Evolutionary conservation across 2,329 filamentous ascomycete species (phyloP).

Genomic region (Nemania sp.): DNA sequence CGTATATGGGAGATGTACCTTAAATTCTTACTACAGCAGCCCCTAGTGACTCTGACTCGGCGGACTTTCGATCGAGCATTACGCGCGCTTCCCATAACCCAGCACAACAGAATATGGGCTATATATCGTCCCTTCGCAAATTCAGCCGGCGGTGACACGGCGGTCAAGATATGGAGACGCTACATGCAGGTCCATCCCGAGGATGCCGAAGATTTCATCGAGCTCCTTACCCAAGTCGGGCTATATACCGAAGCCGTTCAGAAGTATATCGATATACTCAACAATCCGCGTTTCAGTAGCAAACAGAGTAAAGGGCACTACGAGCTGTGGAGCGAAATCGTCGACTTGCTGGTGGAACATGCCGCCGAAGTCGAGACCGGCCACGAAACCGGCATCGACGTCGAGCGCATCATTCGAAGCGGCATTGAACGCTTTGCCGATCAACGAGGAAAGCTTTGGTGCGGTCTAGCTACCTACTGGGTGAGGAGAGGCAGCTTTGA

Average conservation of each 20-base stretch:
- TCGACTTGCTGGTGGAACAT: conserved; percentile 89
- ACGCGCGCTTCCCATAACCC: conserved; percentile 86
- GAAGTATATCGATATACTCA: conserved; percentile 88
- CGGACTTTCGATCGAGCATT: conserved; percentile 90
- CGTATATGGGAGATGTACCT: conserved; percentile 98
- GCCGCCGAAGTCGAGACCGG: conserved; percentile 83
- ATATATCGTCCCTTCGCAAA: conserved; percentile 90
- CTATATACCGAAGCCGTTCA: conserved; percentile 90
- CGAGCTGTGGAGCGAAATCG: conserved; percentile 97
- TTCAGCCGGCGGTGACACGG: conserved; percentile 85
- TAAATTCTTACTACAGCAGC: conserved; percentile 84
- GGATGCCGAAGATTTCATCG: conserved; percentile 92
- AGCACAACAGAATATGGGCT: conserved; percentile 94
- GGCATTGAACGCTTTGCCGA: conserved; percentile 90
- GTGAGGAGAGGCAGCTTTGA: conserved; percentile 92
- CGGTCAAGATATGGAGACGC: conserved; percentile 88
- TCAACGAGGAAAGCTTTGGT: conserved; percentile 93
- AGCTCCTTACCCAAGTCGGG: conserved; percentile 77
- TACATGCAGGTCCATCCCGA: conserved; percentile 98
- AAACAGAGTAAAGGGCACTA: conserved; percentile 94
- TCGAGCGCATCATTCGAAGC: conserved; percentile 89
- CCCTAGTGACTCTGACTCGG: conserved; percentile 84
- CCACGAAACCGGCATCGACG: conserved; percentile 80
- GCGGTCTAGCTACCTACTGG: conserved; percentile 94
- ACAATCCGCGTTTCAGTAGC: conserved; percentile 87